Evolutionary conservation across 768 basidiomycete genomes (phyloP), one percentile per base, ranked within the genome.

Genomic region (Mycena crocata): DNA sequence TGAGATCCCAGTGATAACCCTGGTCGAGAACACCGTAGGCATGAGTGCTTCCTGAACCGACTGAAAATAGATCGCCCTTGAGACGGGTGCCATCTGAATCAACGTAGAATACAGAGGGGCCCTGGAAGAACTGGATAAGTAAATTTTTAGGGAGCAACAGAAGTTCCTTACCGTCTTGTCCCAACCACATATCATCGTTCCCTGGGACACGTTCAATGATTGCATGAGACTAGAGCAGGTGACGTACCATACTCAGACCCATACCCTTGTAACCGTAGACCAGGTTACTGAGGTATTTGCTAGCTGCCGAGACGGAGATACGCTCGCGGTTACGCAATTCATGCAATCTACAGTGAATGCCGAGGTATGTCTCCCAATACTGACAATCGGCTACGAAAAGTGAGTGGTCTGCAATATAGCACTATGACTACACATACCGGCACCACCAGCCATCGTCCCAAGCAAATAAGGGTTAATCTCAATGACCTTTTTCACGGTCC

Each of bases 401-500:
- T 42, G 23, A 57, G 24, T 2, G 13, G 14, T 42, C 24, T 19
- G 23, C 1, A 62, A 37, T 12, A 30, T 59, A 59, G 14, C 67
- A 39, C 60, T 2, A 39, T 35, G 21, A 32, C 44, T 57, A 26
- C 55, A 84, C 86, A 70, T 75, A 90, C 96, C 97, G 72, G 98
- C 98, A 79, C 97, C 97, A 80, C 98, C 98, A 68, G 98, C 98
- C 97, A 99, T 99, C 2, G 98, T 99, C 67, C 98, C 98, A n/a
- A 99, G 87, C 54, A 99, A 82, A 83, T 96, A 99, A 44, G 95
- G 95, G 82, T 99, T 99, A 81, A 99, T 99, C 83, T 99, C 98
- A 73, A 99, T 99, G 69, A 99, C 96, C 85, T 98, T 99, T 86
- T 97, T 99, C 68, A 99, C 95, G 19, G 97, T 99, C 58, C 97